Evolutionary conservation across 2,329 filamentous ascomycete genomes (phyloP).

Genomic region (Cordyceps tenuipes): DNA sequence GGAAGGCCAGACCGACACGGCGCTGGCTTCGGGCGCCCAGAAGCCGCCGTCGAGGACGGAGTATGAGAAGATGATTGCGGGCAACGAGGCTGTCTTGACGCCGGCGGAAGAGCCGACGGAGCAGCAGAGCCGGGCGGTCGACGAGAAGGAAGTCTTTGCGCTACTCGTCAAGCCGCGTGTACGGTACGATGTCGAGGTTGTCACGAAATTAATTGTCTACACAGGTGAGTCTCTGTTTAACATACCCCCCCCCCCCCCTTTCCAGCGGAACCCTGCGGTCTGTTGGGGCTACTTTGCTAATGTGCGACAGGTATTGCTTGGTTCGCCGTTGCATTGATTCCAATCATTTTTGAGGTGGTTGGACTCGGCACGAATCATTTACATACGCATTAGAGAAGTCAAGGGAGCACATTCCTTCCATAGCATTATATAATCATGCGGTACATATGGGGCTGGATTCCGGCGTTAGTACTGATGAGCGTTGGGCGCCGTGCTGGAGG

Average conservation of each 20-base stretch:
- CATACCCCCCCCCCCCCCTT: no score
- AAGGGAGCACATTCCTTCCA: not conserved
- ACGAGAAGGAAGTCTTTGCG: constrained; percentile 75
- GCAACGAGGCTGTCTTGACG: constrained; percentile 41
- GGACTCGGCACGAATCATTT: constrained; percentile 39
- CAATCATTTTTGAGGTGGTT: constrained; percentile 60
- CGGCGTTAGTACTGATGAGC: constrained; percentile 3
- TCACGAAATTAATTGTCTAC: constrained; percentile 94
- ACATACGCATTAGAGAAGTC: constrained; percentile 14
- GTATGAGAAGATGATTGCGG: constrained; percentile 68
- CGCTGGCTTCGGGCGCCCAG: constrained; percentile 37
- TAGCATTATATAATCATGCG: not conserved
- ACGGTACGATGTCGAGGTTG: constrained; percentile 95
- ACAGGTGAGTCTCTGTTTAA: constrained; percentile 50
- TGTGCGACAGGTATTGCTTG: constrained; percentile 63
- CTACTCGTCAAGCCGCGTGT: constrained; percentile 79
- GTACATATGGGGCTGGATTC: constrained; percentile 1
- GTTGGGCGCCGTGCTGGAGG: not conserved
- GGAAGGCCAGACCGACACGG: constrained; percentile 30
- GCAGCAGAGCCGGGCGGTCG: constrained; percentile 42
- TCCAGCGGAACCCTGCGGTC: no score
- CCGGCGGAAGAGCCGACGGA: constrained; percentile 20
- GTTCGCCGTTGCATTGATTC: constrained; percentile 69
- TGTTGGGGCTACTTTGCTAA: not conserved
- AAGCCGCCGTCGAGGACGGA: constrained; percentile 47